Percentiles rank a stretch among this genome's conserved stretches.
These are phyloP conservation scores for Vigna radiata DNA, from an alignment of 306 rosid genomes.

Conservation along the genomic window DNA sequence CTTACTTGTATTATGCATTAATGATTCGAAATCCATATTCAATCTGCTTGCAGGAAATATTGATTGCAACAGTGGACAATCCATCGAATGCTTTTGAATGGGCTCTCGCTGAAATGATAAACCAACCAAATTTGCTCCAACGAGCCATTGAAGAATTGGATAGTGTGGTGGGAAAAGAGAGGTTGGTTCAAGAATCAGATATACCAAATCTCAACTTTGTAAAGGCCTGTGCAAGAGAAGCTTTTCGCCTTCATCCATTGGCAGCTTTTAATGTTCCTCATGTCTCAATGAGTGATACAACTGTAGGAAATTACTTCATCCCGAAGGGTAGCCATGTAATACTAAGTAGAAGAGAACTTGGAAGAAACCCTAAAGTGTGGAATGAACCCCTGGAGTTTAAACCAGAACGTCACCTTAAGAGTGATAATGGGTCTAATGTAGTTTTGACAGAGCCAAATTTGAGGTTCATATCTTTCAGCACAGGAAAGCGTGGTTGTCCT, in stretches of 20 bases:
- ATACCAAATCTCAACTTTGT: slow-evolving; percentile 52
- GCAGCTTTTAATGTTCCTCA: slow-evolving; percentile 54
- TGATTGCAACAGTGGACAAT: slow-evolving; percentile 46
- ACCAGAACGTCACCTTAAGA: slow-evolving; percentile 51
- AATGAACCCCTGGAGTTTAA: slow-evolving; percentile 44
- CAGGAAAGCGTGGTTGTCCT: slow-evolving; percentile 53
- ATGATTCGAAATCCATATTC: no score
- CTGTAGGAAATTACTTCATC: slow-evolving; percentile 52
- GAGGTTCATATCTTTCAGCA: slow-evolving; percentile 45
- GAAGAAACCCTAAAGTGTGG: slow-evolving; percentile 55
- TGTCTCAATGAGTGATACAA: slow-evolving; percentile 35
- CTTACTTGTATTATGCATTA: not conserved
- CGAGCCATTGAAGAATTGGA: slow-evolving; percentile 54
- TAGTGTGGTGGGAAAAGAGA: slow-evolving; percentile 44
- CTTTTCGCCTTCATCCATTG: slow-evolving; percentile 57
- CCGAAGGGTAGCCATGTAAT: slow-evolving; percentile 59
- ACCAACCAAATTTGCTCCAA: slow-evolving; percentile 45
- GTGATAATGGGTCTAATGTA: not conserved
- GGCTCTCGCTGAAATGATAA: slow-evolving; percentile 56
- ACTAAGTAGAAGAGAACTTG: slow-evolving; percentile 48
- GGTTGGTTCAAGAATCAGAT: slow-evolving; percentile 52
- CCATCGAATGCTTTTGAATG: slow-evolving; percentile 57
- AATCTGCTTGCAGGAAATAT: not conserved
- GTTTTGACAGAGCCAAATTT: slow-evolving; percentile 41
- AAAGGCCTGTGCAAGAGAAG: slow-evolving; percentile 55